Conservation (phyloP, 1,139 yeast genomes). For the Hansenula lynferdii region DNA sequence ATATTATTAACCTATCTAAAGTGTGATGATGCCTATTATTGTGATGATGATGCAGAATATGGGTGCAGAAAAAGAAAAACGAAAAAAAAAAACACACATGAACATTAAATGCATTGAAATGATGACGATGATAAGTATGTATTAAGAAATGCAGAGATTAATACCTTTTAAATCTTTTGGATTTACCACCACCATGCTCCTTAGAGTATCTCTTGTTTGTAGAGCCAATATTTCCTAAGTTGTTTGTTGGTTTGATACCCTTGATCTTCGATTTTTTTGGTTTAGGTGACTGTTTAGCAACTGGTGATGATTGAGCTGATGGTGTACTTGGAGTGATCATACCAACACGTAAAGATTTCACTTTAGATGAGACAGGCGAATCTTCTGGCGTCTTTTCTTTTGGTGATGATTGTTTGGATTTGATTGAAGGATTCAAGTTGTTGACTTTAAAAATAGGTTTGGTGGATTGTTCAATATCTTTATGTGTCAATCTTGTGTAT, state of each 20-base stretch:
- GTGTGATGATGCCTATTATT: too few relatives aligned
- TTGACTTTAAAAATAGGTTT: not conserved
- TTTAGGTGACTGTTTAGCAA: not conserved
- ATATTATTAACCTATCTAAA: too few relatives aligned
- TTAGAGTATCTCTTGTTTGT: constrained; percentile 16
- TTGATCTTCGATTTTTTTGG: constrained; percentile 8
- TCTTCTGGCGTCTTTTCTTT: constrained; percentile 1
- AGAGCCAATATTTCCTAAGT: constrained; percentile 14
- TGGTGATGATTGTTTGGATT: not conserved
- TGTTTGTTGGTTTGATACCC: constrained; percentile 19
- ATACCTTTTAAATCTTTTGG: constrained; percentile 18
- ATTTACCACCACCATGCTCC: constrained; percentile 11
- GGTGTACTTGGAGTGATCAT: not conserved
- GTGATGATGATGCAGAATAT: too few relatives aligned
- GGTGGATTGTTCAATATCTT: constrained; percentile 20
- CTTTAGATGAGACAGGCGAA: constrained; percentile 2
- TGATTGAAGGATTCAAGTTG: not conserved
- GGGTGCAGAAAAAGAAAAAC: too few relatives aligned
- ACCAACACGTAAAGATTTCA: not conserved
- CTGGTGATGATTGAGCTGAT: not conserved
- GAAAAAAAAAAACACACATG: not conserved
- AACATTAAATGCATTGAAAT: not conserved
- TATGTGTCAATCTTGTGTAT: constrained; percentile 69
- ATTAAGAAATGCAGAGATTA: not conserved
- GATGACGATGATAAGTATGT: not conserved